Evolutionary conservation across 2,329 filamentous ascomycete genomes (phyloP).

Genomic region (Microdochium trichocladiopsis): DNA sequence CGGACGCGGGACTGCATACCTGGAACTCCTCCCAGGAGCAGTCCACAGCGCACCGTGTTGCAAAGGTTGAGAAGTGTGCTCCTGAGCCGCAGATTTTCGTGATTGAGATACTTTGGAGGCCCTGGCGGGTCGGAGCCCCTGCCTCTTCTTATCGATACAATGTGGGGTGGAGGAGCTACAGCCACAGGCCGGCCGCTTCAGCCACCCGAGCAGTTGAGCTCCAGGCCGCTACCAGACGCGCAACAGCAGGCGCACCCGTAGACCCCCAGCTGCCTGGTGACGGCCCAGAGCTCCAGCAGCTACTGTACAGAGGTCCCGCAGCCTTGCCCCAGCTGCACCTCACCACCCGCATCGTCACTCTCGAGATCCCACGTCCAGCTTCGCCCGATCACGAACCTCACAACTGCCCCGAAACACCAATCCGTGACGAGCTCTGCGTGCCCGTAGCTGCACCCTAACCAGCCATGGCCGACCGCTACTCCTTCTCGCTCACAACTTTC

Average conservation of each 20-base stretch:
- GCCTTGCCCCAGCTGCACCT: conserved; percentile 3
- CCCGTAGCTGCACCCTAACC: conserved; percentile 2
- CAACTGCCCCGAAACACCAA: conserved; percentile 4
- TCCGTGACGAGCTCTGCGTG: conserved; percentile 6
- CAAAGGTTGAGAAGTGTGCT: too few species aligned
- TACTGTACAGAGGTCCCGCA: conserved; percentile 9
- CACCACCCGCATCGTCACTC: background rate
- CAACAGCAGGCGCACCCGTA: background rate
- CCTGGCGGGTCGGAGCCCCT: too few species aligned
- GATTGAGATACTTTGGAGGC: too few species aligned
- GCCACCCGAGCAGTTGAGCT: background rate
- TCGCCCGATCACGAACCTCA: background rate
- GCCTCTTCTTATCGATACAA: background rate
- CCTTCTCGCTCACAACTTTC: conserved; percentile 98
- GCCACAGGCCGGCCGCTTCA: background rate
- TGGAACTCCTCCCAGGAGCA: too few species aligned
- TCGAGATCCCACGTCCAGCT: background rate
- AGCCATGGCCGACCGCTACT: conserved; percentile 95
- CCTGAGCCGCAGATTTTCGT: too few species aligned
- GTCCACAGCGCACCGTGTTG: too few species aligned
- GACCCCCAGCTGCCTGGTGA: background rate
- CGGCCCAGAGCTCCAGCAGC: conserved; percentile 2
- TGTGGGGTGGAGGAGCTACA: background rate
- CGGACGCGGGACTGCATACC: too few species aligned
- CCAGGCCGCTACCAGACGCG: background rate